Base-by-base conservation (phyloP, 345 rosid species). In the Zanthoxylum bungeanum region DNA sequence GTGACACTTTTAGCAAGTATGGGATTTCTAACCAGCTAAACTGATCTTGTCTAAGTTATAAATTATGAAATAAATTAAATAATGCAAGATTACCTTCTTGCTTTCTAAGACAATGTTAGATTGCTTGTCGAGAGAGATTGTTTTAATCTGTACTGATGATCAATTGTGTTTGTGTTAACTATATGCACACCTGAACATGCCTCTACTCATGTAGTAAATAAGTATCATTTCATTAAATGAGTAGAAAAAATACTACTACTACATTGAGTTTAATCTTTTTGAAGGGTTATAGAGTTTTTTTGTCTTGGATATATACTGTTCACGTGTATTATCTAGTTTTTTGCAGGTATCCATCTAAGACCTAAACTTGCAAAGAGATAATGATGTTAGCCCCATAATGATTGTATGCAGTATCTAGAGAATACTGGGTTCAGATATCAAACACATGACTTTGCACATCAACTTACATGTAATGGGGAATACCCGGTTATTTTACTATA, bases 211-310 rank as follows among this genome's bases (percentile, higher is more conserved):
- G 40, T 50, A 4, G 46, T 66, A 50, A n/a, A 27, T 50, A 40
- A 44, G 36, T 8, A 16, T 51, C 31, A 22, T 2, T 33, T 47
- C 57, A 30, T 68, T 30, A 39, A 66, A 19, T n/a, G 42, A 25
- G 52, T n/a, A 40, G 55, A 52, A 44, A 66, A 44, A 22, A 3
- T 17, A 1, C 33, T 47, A 47, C 2, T 31, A 31, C 7, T 37
- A 16, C 25, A 34, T 69, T 28, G n/a, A 30, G 64, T 25, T 33
- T 40, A 68, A 68, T 68, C 64, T 74, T 21, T 44, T 65, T 66
- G 39, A 60, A 71, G 19, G 42, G 14, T 22, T 21, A 2, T 53
- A 25, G 19, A 16, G 37, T 60, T 36, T 50, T 31, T 55, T 24
- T 42, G 53, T 59, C 27, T 27, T 31, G 24, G 33, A 21, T 36